phyloP scores from a whole-genome alignment of 176 grass and related monocot species.

The Phragmites australis region DNA sequence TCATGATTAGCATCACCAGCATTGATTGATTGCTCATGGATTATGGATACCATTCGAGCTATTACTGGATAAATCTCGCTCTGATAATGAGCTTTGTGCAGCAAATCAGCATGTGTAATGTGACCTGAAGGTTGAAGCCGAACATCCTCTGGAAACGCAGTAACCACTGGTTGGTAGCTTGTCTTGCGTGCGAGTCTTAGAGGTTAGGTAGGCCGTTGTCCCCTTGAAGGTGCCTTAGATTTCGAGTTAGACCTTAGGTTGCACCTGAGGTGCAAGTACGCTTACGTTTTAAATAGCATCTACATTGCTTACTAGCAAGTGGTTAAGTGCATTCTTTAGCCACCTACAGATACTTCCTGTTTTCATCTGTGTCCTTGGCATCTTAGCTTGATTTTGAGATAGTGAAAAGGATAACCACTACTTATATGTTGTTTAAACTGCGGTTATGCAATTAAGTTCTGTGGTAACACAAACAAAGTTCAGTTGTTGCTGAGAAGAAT shows the following conservation, averaged over 20 bases:
- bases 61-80: background rate
- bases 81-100: background rate
- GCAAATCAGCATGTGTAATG: background rate
- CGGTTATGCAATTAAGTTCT: background rate
- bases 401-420: background rate
- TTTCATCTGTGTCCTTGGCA: background rate
- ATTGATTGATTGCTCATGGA: background rate
- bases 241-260: constrained; percentile 2
- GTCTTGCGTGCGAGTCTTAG: background rate
- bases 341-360: background rate
- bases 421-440: background rate
- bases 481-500: background rate
- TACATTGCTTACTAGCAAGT: background rate
- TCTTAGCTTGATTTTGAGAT: background rate
- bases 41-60: background rate
- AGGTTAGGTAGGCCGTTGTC: background rate
- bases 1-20: background rate
- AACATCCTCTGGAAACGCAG: background rate
- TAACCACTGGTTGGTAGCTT: constrained; percentile 33
- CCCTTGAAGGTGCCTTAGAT: constrained; percentile 13
- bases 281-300: background rate
- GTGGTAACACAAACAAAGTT: background rate
- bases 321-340: background rate
- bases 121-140: background rate
- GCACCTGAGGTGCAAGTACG: background rate